A percentile compares a stretch with the other conserved stretches of the same genome.
Evolutionary conservation across 176 grass and related monocot genomes (phyloP).

Genomic region (Oryza officinalis): DNA sequence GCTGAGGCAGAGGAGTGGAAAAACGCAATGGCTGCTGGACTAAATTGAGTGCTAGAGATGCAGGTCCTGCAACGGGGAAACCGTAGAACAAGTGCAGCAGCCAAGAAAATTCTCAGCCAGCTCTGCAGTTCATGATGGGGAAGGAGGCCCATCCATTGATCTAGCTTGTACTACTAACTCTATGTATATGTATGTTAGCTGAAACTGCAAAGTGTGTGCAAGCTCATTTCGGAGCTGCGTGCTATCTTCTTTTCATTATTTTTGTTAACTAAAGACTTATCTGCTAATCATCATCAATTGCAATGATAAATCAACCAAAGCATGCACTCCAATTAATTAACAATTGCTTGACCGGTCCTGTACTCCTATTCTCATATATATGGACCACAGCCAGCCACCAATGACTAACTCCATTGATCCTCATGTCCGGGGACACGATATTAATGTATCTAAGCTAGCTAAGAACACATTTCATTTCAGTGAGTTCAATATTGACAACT

Average conservation of each 20-base stretch:
- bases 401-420: background rate
- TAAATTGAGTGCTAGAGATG: too few relatives aligned
- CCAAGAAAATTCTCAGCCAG: background rate
- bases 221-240: background rate
- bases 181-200: background rate
- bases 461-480: background rate
- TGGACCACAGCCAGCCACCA: slow-evolving; percentile 22
- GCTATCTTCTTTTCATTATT: background rate
- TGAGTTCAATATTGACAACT: background rate
- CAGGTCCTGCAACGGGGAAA: background rate
- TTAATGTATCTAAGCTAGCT: background rate
- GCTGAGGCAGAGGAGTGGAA: background rate
- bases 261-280: background rate
- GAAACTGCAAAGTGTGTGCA: background rate
- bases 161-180: background rate
- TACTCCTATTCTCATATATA: background rate
- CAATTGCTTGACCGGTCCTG: background rate
- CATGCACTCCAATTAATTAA: background rate
- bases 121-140: background rate
- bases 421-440: background rate
- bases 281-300: background rate
- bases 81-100: background rate
- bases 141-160: background rate
- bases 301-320: slow-evolving; percentile 14
- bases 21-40: too few relatives aligned